These are phyloP conservation scores for Solanum chacoense DNA, from an alignment of 305 asterid genomes.

Conservation along the genomic window DNA sequence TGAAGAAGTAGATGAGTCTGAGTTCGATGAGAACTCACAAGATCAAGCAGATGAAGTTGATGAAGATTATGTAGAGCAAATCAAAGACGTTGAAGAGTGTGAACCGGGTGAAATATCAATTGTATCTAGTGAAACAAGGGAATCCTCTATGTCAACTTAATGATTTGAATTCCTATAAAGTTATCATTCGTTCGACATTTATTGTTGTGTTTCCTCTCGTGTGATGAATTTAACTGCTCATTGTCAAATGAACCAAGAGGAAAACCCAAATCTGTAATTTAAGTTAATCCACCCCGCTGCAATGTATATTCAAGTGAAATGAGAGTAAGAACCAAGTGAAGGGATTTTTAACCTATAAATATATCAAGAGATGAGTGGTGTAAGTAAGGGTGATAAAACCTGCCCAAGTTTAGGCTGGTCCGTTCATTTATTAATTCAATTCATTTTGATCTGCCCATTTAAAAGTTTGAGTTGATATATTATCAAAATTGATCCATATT, in stretches of 20 bases:
- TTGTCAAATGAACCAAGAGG: background rate
- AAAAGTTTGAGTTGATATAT: background rate
- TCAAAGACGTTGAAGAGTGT: background rate
- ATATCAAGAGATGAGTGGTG: background rate
- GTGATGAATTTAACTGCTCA: background rate
- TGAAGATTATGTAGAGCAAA: background rate
- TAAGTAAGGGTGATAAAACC: background rate
- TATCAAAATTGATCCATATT: background rate
- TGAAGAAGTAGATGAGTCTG: conserved; percentile 14
- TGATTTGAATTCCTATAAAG: background rate
- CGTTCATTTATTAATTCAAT: background rate
- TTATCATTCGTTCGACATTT: background rate
- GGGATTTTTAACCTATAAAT: background rate
- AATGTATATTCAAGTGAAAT: background rate
- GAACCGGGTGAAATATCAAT: conserved; percentile 2
- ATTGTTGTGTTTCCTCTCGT: background rate
- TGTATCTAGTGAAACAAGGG: conserved; percentile 10
- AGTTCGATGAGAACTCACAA: conserved; percentile 16
- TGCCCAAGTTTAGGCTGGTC: background rate
- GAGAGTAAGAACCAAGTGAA: background rate
- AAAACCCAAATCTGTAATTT: background rate
- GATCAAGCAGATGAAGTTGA: conserved; percentile 10
- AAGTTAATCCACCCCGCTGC: background rate
- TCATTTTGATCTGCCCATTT: background rate
- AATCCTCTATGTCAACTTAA: background rate